Evolutionary conservation across 805 yeast genomes (phyloP).

Genomic region (Vanderwaltozyma yarrowii): DNA sequence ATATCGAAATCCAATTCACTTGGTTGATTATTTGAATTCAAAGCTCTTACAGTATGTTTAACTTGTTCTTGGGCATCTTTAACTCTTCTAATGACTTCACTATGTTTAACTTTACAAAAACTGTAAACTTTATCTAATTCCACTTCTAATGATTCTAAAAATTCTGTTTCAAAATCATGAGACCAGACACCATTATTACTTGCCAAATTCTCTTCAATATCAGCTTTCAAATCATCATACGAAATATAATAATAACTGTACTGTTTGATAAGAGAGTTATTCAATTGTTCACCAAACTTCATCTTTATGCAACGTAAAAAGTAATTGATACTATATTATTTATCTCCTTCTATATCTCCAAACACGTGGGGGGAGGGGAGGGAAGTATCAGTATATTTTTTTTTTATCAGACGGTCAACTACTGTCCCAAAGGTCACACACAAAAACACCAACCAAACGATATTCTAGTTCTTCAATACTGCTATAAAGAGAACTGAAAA

Average conservation of each 20-base stretch:
- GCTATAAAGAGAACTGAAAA: too few relatives aligned
- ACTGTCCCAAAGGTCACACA: too few relatives aligned
- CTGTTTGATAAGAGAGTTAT: constrained; percentile 80
- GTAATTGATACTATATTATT: too few relatives aligned
- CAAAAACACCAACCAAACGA: too few relatives aligned
- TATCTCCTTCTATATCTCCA: too few relatives aligned
- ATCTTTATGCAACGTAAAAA: constrained; percentile 30
- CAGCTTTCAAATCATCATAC: constrained; percentile 83
- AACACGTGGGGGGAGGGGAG: too few relatives aligned
- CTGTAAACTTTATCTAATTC: constrained; percentile 90
- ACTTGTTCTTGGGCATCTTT: constrained; percentile 72
- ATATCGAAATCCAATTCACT: constrained; percentile 61
- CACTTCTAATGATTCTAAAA: constrained; percentile 60
- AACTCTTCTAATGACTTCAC: constrained; percentile 77
- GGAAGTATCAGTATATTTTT: too few relatives aligned
- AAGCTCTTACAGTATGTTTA: constrained; percentile 48
- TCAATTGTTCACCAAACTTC: constrained; percentile 94
- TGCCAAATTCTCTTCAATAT: constrained; percentile 58
- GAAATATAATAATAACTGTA: constrained; percentile 84
- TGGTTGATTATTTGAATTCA: constrained; percentile 39
- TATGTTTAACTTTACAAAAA: constrained; percentile 79
- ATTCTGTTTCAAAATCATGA: constrained; percentile 69
- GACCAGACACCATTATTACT: constrained; percentile 54
- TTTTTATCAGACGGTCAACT: too few relatives aligned
- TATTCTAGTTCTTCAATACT: too few relatives aligned